phyloP scores from a whole-genome alignment of 768 basidiomycete genomes.

The Agrocybe praecox region DNA sequence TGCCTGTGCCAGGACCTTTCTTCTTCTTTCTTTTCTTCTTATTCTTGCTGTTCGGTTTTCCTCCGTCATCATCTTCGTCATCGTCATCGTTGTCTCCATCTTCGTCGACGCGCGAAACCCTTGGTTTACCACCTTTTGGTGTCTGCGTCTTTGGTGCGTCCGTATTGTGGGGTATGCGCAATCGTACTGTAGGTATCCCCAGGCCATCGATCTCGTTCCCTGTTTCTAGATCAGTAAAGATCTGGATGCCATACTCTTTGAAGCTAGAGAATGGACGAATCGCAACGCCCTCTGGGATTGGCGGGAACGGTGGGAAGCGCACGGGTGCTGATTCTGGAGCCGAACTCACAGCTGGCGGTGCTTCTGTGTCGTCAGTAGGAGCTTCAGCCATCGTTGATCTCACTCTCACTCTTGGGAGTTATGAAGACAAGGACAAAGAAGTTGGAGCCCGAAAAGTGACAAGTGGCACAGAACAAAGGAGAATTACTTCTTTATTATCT shows the following conservation, averaged over 20 bases:
- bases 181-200: constrained; percentile 65
- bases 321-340: neutral
- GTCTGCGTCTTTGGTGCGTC: constrained; percentile 56
- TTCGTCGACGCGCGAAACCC: constrained; percentile 20
- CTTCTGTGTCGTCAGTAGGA: neutral
- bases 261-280: constrained; percentile 62
- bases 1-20: neutral
- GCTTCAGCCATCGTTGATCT: neutral
- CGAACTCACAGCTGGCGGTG: neutral
- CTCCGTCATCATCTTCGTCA: constrained; percentile 20
- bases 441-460: neutral
- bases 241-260: constrained; percentile 57
- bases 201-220: constrained; percentile 64
- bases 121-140: constrained; percentile 18
- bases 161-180: constrained; percentile 55
- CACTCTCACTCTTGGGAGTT: too few relatives aligned
- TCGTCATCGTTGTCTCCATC: constrained; percentile 47
- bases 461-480: neutral
- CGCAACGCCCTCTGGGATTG: constrained; percentile 36
- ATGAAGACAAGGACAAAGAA: neutral
- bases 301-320: constrained; percentile 31
- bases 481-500: neutral
- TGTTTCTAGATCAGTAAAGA: constrained; percentile 37
- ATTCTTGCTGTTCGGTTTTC: constrained; percentile 7
- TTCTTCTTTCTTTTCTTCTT: constrained; percentile 11